Evolutionary conservation across 805 yeast genomes (phyloP).

Genomic region (Metschnikowia cubensis): DNA sequence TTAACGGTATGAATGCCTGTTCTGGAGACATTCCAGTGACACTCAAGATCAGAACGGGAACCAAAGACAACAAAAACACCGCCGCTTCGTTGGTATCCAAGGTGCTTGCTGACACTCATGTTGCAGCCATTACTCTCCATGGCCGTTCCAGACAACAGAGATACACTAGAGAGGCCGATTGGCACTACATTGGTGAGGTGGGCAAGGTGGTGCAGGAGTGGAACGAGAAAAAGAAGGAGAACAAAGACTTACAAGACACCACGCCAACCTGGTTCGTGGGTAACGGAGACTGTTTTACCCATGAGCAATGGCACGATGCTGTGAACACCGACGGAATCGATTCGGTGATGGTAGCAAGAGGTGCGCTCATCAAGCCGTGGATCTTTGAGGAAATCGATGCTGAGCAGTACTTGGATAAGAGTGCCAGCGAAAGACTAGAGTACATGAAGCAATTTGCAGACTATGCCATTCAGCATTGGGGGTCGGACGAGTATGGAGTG

Average conservation of each 20-base stretch:
- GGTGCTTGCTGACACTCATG: slow-evolving; percentile 72
- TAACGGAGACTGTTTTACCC: slow-evolving; percentile 87
- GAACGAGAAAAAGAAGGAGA: slow-evolving; percentile 51
- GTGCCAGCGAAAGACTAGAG: slow-evolving; percentile 84
- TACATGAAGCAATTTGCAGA: slow-evolving; percentile 64
- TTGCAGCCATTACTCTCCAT: slow-evolving; percentile 88
- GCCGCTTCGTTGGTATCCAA: slow-evolving; percentile 76
- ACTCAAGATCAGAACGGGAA: slow-evolving; percentile 88
- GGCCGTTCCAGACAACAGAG: slow-evolving; percentile 97
- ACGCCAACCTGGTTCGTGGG: slow-evolving; percentile 82
- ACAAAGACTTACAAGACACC: slow-evolving; percentile 54
- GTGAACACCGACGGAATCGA: slow-evolving; percentile 68
- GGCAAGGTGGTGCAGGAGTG: slow-evolving; percentile 63
- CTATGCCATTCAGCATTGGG: slow-evolving; percentile 95
- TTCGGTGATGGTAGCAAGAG: slow-evolving; percentile 96
- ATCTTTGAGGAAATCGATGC: slow-evolving; percentile 92
- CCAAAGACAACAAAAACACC: slow-evolving; percentile 77
- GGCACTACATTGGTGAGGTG: slow-evolving; percentile 80
- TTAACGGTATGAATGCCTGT: slow-evolving; percentile 84
- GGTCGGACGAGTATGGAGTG: slow-evolving; percentile 92
- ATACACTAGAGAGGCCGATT: slow-evolving; percentile 85
- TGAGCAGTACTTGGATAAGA: slow-evolving; percentile 84
- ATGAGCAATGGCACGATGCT: slow-evolving; percentile 83
- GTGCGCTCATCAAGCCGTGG: slow-evolving; percentile 98
- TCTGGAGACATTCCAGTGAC: slow-evolving; percentile 92